Percentiles rank a stretch among this genome's conserved stretches.
These are phyloP conservation scores for Agrostemma githago DNA, from an alignment of 148 eudicot genomes.

Conservation along the genomic window DNA sequence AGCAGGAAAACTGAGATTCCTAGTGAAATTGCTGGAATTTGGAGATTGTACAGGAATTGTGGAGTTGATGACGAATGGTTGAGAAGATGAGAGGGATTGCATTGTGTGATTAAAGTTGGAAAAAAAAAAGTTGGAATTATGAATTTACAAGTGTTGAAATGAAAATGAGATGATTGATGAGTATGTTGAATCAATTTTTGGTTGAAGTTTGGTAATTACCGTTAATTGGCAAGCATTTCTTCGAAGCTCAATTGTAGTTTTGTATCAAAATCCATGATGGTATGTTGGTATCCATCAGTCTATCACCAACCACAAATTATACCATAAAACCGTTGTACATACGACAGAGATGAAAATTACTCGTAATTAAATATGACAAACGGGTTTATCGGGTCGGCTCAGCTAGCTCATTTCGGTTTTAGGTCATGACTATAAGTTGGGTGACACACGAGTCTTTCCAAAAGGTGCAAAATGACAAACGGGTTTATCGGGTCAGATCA, in stretches of 20 bases:
- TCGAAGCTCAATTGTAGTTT: neutral
- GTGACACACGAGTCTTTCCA: too few species aligned
- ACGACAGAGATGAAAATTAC: too few species aligned
- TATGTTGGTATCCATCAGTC: too few species aligned
- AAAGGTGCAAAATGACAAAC: too few species aligned
- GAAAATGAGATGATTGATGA: neutral
- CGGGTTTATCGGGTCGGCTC: too few species aligned
- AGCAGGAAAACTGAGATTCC: conserved; percentile 4
- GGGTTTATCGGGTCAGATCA: too few species aligned
- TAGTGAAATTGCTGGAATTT: neutral
- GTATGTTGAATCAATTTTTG: neutral
- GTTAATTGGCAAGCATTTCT: neutral
- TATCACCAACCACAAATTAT: too few species aligned
- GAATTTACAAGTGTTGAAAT: neutral
- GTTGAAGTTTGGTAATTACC: conserved; percentile 3
- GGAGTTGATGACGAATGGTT: conserved; percentile 5
- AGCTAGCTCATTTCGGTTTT: too few species aligned
- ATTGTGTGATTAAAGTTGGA: neutral
- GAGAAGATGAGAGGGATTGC: conserved; percentile 17
- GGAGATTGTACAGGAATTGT: conserved; percentile 4
- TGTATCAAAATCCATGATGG: too few species aligned
- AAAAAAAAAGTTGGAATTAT: neutral
- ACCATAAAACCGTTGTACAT: too few species aligned
- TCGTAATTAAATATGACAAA: too few species aligned
- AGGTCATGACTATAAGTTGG: too few species aligned